A percentile compares a stretch with the other conserved stretches of the same genome.
Evolutionary conservation across 345 rosid species (phyloP).

Genomic region (Eucalyptus marginata): DNA sequence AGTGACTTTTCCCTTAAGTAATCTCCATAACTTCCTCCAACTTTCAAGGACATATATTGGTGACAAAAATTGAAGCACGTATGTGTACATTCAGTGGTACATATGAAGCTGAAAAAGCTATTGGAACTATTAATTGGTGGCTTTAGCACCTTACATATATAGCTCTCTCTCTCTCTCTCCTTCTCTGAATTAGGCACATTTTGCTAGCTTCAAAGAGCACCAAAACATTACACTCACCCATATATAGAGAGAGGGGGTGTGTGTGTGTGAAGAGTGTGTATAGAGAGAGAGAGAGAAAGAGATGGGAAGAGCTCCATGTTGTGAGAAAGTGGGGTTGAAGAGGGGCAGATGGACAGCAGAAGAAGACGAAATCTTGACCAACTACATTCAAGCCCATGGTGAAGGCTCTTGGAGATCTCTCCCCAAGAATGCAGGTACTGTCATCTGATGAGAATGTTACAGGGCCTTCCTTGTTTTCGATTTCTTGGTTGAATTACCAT

Average conservation of each 20-base stretch:
- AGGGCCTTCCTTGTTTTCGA: no score
- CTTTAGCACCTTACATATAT: not conserved
- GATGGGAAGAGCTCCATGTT: constrained; percentile 91
- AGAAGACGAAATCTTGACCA: constrained; percentile 61
- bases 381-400: constrained; percentile 57
- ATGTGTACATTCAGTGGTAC: not conserved
- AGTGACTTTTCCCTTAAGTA: not conserved
- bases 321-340: constrained; percentile 79
- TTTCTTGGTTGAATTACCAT: not conserved
- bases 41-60: not conserved
- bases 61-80: not conserved
- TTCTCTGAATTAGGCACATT: not conserved
- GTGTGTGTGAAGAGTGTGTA: not conserved
- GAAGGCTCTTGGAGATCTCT: constrained; percentile 88
- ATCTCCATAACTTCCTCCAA: not conserved
- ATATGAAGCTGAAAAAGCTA: not conserved
- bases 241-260: not conserved
- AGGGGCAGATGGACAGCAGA: constrained; percentile 82
- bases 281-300: not conserved
- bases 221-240: not conserved
- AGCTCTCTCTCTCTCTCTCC: not conserved
- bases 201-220: not conserved
- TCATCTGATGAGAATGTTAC: not conserved
- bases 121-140: not conserved
- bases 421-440: constrained; percentile 75